These are phyloP conservation scores for Iris macrosiphon DNA, from an alignment of 106 monocot species.

Conservation along the genomic window DNA sequence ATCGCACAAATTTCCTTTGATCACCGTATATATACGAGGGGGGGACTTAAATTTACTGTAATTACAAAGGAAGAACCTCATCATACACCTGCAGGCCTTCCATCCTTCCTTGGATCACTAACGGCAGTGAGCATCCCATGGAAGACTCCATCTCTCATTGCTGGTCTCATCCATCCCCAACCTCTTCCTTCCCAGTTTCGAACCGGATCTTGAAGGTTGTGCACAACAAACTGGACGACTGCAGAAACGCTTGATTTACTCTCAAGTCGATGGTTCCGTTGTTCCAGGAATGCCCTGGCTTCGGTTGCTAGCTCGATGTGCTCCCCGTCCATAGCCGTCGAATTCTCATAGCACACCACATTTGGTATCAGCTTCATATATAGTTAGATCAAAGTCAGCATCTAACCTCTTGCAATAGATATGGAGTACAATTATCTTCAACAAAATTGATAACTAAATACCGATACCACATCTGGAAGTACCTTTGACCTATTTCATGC, in stretches of 20 bases:
- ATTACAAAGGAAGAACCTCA: no score
- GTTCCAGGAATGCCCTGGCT: conserved; percentile 40
- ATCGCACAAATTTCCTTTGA: no score
- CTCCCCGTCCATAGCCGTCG: conserved; percentile 61
- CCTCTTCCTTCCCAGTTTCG: not conserved
- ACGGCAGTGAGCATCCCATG: conserved; percentile 79
- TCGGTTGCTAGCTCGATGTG: conserved; percentile 37
- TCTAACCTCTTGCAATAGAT: no score
- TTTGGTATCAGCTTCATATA: conserved; percentile 75
- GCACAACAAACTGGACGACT: conserved; percentile 76
- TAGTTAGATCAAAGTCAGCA: no score
- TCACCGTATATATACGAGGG: no score
- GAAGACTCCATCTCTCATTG: conserved; percentile 13
- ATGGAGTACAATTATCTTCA: no score
- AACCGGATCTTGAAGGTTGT: conserved; percentile 40
- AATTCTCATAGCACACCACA: conserved; percentile 69
- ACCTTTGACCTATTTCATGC: no score
- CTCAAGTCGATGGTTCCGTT: conserved; percentile 49
- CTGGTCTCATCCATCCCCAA: not conserved
- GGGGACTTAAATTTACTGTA: no score
- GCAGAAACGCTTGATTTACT: conserved; percentile 21
- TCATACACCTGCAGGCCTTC: conserved; percentile 65
- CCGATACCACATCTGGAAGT: no score
- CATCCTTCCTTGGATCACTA: conserved; percentile 93
- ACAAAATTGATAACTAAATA: no score